Evolutionary conservation across 2,329 filamentous ascomycete species (phyloP), one percentile per base, ranked within the genome.

Genomic region (Phaeoacremonium minimum): DNA sequence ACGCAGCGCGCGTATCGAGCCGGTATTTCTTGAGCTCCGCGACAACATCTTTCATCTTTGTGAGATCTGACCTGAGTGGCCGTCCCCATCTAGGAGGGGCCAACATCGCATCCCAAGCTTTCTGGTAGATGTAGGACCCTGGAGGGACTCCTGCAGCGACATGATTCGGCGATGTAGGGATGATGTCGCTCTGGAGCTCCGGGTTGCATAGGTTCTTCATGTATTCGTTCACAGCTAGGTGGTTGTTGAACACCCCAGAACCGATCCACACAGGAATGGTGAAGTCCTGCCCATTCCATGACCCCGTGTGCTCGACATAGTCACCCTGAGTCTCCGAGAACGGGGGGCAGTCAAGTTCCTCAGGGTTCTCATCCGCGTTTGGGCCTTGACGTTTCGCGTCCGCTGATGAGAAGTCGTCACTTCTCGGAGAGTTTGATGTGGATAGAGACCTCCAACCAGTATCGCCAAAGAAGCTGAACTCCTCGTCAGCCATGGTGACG

Each of bases 41-140:
- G 3, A 71, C 41, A 3, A 73, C 68, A 41, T 72, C 66, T 26
- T 42, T 47, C 67, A 71, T 70, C n/a, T 40, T 47, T 19, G 45
- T 37, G 13, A 70, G 41, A 6, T 62, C 54, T 7, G 29, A 38
- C 18, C 35, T 39, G 4, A 48, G 41, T 0, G 66, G 67, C 15
- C 44, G 30, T 4, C 35, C 37, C 18, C 63, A 41, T 12, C 4
- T 7, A 6, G 30, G 35, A 7, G 67, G 65, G 42, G 65, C 54
- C 4, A 74, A 41, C 35, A 74, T 68, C 5, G 60, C 61, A 40
- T 67, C 63, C 75, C 75, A 80, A 1, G 75, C 74, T 2, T 60
- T 63, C 18, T 67, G 58, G 45, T 70, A 78, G 28, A 80, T 51
- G 37, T 63, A 66, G 1, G 60, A 55, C 0, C 60, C 55, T 1